Evolutionary conservation across 495 filamentous ascomycete genomes (phyloP).

Genomic region (Cenococcum geophilum): DNA sequence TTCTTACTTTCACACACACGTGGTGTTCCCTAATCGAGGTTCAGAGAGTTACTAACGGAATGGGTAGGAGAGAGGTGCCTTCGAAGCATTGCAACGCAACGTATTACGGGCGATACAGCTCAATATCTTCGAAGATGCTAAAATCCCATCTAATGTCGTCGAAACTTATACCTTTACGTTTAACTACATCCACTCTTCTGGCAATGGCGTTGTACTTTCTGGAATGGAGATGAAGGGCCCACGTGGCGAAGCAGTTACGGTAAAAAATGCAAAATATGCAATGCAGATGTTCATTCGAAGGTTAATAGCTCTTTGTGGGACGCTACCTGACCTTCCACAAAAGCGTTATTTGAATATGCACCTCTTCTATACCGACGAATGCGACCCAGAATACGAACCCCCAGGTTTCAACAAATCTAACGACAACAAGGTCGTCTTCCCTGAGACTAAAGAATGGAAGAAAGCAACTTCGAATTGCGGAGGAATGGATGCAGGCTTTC

Average conservation of each 20-base stretch:
- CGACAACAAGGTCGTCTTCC: conserved; percentile 38
- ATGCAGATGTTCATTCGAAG: conserved; percentile 41
- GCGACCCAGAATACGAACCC: conserved; percentile 40
- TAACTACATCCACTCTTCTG: conserved; percentile 36
- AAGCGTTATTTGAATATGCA: conserved; percentile 41
- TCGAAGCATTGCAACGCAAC: conserved; percentile 41
- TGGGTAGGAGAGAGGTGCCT: conserved; percentile 44
- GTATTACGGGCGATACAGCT: conserved; percentile 44
- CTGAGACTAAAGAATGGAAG: conserved; percentile 36
- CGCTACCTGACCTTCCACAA: conserved; percentile 42
- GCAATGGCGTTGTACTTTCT: conserved; percentile 30
- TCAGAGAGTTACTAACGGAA: background rate
- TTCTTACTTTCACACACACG: no score
- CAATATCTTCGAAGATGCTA: conserved; percentile 42
- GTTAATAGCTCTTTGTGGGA: conserved; percentile 37
- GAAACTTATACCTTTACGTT: conserved; percentile 51
- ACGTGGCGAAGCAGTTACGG: conserved; percentile 36
- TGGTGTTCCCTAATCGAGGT: no score
- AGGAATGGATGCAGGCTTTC: conserved; percentile 38
- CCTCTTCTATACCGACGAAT: conserved; percentile 45
- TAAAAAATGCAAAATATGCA: conserved; percentile 37
- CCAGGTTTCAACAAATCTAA: conserved; percentile 38
- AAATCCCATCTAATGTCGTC: conserved; percentile 39
- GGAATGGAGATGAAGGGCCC: conserved; percentile 40
- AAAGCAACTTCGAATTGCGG: conserved; percentile 34